These are phyloP conservation scores for barrel medic (Medicago truncatula) DNA, from an alignment of 306 rosid species.

Conservation along the genomic window DNA sequence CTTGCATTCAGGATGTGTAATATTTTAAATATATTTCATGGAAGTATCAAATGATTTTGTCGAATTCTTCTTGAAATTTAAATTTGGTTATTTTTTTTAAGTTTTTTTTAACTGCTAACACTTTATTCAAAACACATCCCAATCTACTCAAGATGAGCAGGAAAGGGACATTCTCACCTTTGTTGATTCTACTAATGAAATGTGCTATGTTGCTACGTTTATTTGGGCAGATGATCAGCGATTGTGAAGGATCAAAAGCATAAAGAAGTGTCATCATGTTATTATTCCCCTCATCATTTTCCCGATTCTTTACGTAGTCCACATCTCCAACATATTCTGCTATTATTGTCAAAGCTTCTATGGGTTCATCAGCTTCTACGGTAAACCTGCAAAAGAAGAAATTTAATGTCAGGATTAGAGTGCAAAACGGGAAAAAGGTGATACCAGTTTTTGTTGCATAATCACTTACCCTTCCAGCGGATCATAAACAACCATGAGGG, in stretches of 20 bases:
- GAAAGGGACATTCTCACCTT: neutral
- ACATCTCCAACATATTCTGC: too few relatives aligned
- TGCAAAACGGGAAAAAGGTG: conserved; percentile 3
- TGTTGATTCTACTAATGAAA: conserved; percentile 89
- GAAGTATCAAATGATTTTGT: too few relatives aligned
- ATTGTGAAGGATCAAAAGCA: conserved; percentile 67
- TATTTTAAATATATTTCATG: too few relatives aligned
- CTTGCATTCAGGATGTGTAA: too few relatives aligned
- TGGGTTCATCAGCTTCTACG: neutral
- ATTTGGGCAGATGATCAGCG: conserved; percentile 90
- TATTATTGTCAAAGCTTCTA: too few relatives aligned
- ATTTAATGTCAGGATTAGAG: neutral
- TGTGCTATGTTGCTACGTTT: conserved; percentile 72
- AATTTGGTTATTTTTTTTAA: too few relatives aligned
- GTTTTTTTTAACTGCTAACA: too few relatives aligned
- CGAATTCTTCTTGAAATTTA: too few relatives aligned
- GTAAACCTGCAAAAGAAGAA: too few relatives aligned
- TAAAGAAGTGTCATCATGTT: conserved; percentile 54
- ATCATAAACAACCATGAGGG: conserved; percentile 94
- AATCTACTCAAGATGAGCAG: fast-evolving
- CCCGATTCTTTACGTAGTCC: too few relatives aligned
- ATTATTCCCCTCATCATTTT: too few relatives aligned
- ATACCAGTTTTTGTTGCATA: neutral
- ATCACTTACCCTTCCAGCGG: conserved; percentile 80
- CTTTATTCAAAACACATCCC: too few relatives aligned